phyloP scores from a whole-genome alignment of 345 rosid species.

The Euclidium syriacum region DNA sequence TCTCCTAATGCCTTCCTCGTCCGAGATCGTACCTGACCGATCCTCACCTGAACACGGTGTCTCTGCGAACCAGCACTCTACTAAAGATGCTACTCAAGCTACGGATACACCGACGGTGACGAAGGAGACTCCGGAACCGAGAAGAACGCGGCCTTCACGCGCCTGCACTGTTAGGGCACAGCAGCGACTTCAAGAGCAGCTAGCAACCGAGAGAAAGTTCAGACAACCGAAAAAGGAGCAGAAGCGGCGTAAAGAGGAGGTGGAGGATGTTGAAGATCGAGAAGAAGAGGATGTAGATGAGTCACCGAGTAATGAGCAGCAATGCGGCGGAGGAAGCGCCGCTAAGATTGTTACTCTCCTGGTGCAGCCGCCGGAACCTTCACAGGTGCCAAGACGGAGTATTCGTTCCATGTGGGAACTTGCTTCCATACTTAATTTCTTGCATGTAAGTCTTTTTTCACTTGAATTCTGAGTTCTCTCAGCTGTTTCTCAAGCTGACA shows the following conservation, averaged over 20 bases:
- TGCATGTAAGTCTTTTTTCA: conserved; percentile 57
- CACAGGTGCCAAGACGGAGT: conserved; percentile 76
- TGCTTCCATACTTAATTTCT: conserved; percentile 85
- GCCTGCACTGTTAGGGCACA: conserved; percentile 86
- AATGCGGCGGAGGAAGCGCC: conserved; percentile 41
- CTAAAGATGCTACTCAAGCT: background rate
- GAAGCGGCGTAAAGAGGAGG: conserved; percentile 64
- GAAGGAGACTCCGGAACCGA: conserved; percentile 16
- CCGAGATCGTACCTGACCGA: conserved; percentile 39
- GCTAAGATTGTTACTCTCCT: conserved; percentile 61
- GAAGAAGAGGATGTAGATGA: conserved; percentile 25
- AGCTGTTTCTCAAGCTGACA: background rate
- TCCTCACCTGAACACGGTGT: conserved; percentile 37
- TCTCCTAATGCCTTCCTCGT: conserved; percentile 37
- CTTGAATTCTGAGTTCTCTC: background rate
- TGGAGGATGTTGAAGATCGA: conserved; percentile 46
- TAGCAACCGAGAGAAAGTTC: conserved; percentile 50
- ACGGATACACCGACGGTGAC: background rate
- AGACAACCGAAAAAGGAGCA: conserved; percentile 45
- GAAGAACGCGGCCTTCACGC: conserved; percentile 81
- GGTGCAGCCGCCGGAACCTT: conserved; percentile 62
- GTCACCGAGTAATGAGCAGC: conserved; percentile 41
- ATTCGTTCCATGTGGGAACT: conserved; percentile 96
- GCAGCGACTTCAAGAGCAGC: conserved; percentile 57
- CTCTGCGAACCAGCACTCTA: conserved; percentile 24